phyloP scores from a whole-genome alignment of 441 rosid species.

The Adansonia rubrostipa region DNA sequence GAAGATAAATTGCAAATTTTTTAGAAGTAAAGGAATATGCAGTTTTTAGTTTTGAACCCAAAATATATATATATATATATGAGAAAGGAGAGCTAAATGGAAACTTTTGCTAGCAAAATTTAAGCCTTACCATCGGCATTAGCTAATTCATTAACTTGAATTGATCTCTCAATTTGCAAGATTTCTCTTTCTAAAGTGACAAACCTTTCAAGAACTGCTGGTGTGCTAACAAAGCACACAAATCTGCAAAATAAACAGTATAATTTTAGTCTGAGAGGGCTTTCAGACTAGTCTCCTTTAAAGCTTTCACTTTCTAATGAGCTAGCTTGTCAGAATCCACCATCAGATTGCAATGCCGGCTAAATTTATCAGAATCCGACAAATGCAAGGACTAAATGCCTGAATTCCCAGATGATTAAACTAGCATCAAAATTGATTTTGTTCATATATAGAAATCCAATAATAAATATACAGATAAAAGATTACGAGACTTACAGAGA shows the following conservation, averaged over 20 bases:
- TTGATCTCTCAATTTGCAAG: conserved; percentile 57
- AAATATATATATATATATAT: not conserved
- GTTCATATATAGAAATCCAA: conserved; percentile 2
- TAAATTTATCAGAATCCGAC: not conserved
- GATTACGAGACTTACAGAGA: conserved; percentile 3
- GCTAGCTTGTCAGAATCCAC: not conserved
- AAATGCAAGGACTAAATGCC: conserved; percentile 17
- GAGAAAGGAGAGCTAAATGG: not conserved
- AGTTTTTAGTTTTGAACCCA: not conserved
- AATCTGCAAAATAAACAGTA: conserved; percentile 45
- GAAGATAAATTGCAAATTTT: not conserved
- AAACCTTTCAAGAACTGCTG: conserved; percentile 85
- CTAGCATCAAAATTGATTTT: conserved; percentile 3
- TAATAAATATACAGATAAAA: not conserved
- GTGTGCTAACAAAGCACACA: conserved; percentile 83
- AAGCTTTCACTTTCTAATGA: conserved; percentile 16
- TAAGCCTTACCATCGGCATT: conserved; percentile 28
- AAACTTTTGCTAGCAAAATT: conserved; percentile 1
- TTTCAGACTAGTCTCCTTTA: not conserved
- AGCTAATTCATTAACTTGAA: conserved; percentile 58
- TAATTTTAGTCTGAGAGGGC: not conserved
- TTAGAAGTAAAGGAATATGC: not conserved
- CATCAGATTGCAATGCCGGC: not conserved
- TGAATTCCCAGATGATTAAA: conserved; percentile 3
- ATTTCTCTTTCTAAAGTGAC: conserved; percentile 75